phyloP scores from a whole-genome alignment of 1,284 basidiomycete genomes.

The Ustilago trichophora region DNA sequence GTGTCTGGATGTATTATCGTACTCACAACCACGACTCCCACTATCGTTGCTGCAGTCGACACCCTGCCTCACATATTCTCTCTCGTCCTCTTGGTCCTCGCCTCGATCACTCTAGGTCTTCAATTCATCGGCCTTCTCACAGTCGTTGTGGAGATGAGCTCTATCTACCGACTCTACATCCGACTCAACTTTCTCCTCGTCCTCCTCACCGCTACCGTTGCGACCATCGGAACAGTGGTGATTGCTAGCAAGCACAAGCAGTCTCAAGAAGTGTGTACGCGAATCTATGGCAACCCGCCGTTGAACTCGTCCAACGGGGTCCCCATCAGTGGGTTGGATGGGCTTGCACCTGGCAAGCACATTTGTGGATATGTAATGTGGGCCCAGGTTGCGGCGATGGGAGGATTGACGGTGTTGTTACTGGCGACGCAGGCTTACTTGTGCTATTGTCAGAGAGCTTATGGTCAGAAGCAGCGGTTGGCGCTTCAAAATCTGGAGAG shows the following conservation, averaged over 20 bases:
- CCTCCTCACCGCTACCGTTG: constrained; percentile 16
- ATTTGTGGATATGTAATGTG: constrained; percentile 49
- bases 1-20: constrained; percentile 40
- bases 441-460: constrained; percentile 42
- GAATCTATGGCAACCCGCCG: constrained; percentile 44
- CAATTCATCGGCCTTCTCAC: constrained; percentile 44
- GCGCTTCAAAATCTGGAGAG: constrained; percentile 17
- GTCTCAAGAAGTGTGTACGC: constrained; percentile 29
- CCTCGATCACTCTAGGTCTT: constrained; percentile 21
- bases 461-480: constrained; percentile 44
- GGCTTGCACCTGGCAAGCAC: constrained; percentile 25
- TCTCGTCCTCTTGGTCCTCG: constrained; percentile 24
- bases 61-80: constrained; percentile 25
- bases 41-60: constrained; percentile 41
- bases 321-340: constrained; percentile 11
- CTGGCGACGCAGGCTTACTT: constrained; percentile 42
- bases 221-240: constrained; percentile 26
- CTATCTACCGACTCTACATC: constrained; percentile 45
- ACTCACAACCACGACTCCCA: constrained; percentile 33
- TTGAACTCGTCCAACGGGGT: constrained; percentile 24
- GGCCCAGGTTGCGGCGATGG: constrained; percentile 47
- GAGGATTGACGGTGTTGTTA: constrained; percentile 24
- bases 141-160: constrained; percentile 28
- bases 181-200: constrained; percentile 44
- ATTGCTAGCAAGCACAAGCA: constrained; percentile 34